Evolutionary conservation across 768 basidiomycete species (phyloP).

Genomic region (Collybia nuda): DNA sequence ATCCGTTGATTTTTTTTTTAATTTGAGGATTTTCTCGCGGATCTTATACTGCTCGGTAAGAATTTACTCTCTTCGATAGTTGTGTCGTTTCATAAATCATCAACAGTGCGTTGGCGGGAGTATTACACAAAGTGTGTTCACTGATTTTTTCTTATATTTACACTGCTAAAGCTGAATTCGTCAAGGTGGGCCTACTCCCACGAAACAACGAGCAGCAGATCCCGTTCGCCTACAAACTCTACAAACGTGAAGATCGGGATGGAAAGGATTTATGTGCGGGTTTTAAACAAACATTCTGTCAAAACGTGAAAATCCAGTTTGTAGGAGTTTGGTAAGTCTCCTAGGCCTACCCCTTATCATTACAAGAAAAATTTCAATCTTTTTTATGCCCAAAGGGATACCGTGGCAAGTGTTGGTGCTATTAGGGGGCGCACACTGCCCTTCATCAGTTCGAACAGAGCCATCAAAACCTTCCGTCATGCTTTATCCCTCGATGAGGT

Average conservation of each 20-base stretch:
- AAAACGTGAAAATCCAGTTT: slow-evolving; percentile 65
- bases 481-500: slow-evolving; percentile 80
- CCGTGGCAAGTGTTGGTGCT: slow-evolving; percentile 73
- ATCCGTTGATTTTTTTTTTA: background rate
- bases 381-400: slow-evolving; percentile 52
- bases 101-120: slow-evolving; percentile 66
- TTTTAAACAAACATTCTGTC: slow-evolving; percentile 74
- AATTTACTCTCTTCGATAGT: background rate
- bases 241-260: slow-evolving; percentile 46
- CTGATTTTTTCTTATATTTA: background rate
- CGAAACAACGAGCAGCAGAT: slow-evolving; percentile 68
- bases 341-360: background rate
- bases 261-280: slow-evolving; percentile 51
- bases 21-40: slow-evolving; percentile 69
- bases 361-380: background rate
- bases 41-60: slow-evolving; percentile 39
- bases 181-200: slow-evolving; percentile 68
- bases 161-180: background rate
- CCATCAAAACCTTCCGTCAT: slow-evolving; percentile 73
- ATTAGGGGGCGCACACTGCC: slow-evolving; percentile 59
- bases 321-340: slow-evolving; percentile 69
- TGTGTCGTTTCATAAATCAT: background rate
- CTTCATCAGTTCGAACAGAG: slow-evolving; percentile 60
- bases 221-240: slow-evolving; percentile 74
- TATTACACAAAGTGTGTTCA: slow-evolving; percentile 59